Evolutionary conservation across 1,139 yeast species (phyloP).

Genomic region (Scheffersomyces insectosa): DNA sequence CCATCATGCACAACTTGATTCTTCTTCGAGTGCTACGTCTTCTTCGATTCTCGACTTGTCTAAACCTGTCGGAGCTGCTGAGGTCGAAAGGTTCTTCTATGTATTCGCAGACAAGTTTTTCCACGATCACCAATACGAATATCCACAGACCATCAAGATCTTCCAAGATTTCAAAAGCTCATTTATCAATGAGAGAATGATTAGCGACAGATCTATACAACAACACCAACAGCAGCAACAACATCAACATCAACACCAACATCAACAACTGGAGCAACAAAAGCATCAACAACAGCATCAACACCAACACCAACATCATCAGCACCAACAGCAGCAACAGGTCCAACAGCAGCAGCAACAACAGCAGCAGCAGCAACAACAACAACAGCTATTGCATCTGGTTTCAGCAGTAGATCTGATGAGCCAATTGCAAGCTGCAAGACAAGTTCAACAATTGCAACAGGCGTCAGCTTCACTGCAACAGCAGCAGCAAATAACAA

Average conservation of each 20-base stretch:
- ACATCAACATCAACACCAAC: conserved; percentile 2
- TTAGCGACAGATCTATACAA: conserved; percentile 31
- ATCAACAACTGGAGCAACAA: conserved; percentile 3
- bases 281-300: conserved; percentile 7
- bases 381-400: conserved; percentile 3
- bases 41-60: too few species aligned
- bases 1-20: too few species aligned
- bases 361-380: conserved; percentile 7
- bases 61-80: conserved; percentile 33
- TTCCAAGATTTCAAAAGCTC: conserved; percentile 53
- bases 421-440: too few species aligned
- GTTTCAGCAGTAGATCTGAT: too few species aligned
- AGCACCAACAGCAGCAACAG: conserved; percentile 10
- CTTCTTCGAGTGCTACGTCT: too few species aligned
- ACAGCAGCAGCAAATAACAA: conserved; percentile 19
- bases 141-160: conserved; percentile 49
- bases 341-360: conserved; percentile 8
- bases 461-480: conserved; percentile 4
- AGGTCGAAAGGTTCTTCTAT: conserved; percentile 49
- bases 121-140: conserved; percentile 44
- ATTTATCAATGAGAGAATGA: conserved; percentile 51
- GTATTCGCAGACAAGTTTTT: conserved; percentile 52
- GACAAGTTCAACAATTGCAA: background rate
- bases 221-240: conserved; percentile 14
- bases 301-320: conserved; percentile 9